Conservation (phyloP, 371 early-diverging fungal species). For the Mucor mucedo region DNA sequence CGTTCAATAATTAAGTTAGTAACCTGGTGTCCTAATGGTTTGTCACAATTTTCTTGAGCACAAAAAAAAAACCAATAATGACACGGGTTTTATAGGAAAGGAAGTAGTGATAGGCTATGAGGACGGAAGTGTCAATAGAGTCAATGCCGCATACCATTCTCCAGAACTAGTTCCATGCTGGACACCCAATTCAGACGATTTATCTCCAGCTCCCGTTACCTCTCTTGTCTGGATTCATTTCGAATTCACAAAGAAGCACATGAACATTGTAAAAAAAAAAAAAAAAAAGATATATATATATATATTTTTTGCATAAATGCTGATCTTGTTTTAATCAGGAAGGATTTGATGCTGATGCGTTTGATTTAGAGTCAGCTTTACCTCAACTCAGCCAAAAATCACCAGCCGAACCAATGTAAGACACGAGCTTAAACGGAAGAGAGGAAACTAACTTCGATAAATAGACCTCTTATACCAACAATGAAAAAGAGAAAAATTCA, state of each 20-base stretch:
- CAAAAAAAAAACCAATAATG: too few species aligned
- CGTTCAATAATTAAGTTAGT: constrained; percentile 10
- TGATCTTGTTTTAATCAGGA: constrained; percentile 11
- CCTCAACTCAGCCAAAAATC: constrained; percentile 18
- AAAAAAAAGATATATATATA: neutral
- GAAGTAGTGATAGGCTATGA: constrained; percentile 28
- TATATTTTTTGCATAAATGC: neutral
- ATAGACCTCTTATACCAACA: constrained; percentile 8
- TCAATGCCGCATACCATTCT: constrained; percentile 15
- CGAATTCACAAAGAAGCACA: constrained; percentile 12
- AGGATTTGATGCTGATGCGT: constrained; percentile 25
- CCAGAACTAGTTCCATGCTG: constrained; percentile 18
- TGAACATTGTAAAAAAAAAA: constrained; percentile 25
- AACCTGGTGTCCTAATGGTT: constrained; percentile 32
- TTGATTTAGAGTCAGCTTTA: constrained; percentile 20
- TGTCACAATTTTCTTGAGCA: neutral
- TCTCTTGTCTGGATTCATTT: constrained; percentile 25
- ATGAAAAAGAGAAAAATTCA: neutral
- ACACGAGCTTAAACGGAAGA: neutral
- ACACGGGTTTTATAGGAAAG: constrained; percentile 17
- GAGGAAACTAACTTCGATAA: neutral
- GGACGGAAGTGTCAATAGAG: constrained; percentile 24
- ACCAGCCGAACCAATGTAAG: constrained; percentile 14
- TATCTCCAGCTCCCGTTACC: neutral
- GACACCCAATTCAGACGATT: neutral